Conservation (phyloP, 148 eudicot species). For the Arctostaphylos glauca region DNA sequence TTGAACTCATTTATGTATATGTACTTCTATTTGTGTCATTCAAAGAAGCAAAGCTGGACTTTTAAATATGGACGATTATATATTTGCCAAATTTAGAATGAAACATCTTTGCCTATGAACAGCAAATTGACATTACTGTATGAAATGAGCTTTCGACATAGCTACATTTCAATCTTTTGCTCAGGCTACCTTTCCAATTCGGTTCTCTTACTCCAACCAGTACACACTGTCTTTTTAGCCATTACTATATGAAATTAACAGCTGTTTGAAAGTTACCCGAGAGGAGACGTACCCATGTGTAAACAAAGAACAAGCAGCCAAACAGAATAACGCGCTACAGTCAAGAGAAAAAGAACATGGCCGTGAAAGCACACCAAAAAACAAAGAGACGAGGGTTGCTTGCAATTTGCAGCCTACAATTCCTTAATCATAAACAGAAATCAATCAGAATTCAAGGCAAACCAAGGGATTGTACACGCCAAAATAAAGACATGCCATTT, state of each 20-base stretch:
- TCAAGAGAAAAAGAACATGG: not conserved
- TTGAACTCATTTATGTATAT: not conserved
- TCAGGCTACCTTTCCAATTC: too few species aligned
- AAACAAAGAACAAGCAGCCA: not conserved
- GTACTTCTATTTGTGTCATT: not conserved
- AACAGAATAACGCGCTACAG: not conserved
- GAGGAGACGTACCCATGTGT: not conserved
- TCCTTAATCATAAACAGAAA: not conserved
- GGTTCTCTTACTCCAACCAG: too few species aligned
- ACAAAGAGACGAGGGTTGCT: not conserved
- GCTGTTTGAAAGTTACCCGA: not conserved
- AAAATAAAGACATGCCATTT: not conserved
- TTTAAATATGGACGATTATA: not conserved
- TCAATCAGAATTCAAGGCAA: not conserved
- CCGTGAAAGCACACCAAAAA: not conserved
- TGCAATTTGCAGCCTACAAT: conserved; percentile 5
- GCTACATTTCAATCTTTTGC: not conserved
- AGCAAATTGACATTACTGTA: not conserved
- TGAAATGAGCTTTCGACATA: not conserved
- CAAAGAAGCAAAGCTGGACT: not conserved
- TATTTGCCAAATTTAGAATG: not conserved
- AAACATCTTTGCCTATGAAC: not conserved
- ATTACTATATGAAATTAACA: too few species aligned
- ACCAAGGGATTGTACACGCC: not conserved
- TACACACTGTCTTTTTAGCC: too few species aligned